A percentile compares a stretch with the other conserved stretches of the same genome.
Conservation (phyloP, 2,329 filamentous ascomycete species). For the Penicillium sp. region DNA sequence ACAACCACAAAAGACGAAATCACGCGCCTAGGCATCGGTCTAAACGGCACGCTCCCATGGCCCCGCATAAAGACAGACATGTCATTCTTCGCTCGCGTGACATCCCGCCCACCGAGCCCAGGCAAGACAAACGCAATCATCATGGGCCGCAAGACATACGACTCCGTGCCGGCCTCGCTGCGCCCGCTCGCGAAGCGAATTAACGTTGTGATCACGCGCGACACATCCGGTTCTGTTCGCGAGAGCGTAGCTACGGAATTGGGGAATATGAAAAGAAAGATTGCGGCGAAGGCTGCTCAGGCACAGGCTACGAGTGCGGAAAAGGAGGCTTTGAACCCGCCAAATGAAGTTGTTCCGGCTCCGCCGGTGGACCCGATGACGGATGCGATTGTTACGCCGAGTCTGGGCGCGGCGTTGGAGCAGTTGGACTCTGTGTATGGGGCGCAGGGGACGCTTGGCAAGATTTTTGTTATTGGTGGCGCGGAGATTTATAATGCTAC, state of each 20-base stretch:
- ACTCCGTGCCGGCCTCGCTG: conserved; percentile 76
- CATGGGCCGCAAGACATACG: conserved; percentile 98
- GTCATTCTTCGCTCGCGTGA: conserved; percentile 91
- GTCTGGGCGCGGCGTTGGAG: conserved; percentile 59
- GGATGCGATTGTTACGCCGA: conserved; percentile 54
- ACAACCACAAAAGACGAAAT: conserved; percentile 64
- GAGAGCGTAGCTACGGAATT: conserved; percentile 39
- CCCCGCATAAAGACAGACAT: conserved; percentile 85
- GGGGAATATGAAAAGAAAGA: conserved; percentile 28
- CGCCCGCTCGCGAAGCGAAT: conserved; percentile 75
- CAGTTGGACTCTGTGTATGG: conserved; percentile 34
- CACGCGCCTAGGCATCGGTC: conserved; percentile 81
- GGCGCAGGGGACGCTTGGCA: conserved; percentile 44
- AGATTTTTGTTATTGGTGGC: conserved; percentile 86
- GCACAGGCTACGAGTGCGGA: conserved; percentile 1
- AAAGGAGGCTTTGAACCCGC: neutral
- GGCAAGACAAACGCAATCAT: conserved; percentile 69
- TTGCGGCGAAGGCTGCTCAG: conserved; percentile 20
- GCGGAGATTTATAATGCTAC: conserved; percentile 78
- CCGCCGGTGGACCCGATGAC: conserved; percentile 24
- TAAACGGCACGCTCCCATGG: conserved; percentile 79
- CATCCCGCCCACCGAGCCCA: conserved; percentile 56
- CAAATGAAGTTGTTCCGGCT: neutral
- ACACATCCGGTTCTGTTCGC: conserved; percentile 31
- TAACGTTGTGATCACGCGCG: conserved; percentile 75